phyloP scores from a whole-genome alignment of 2,329 filamentous ascomycete genomes.

The Cercospora canescens region DNA sequence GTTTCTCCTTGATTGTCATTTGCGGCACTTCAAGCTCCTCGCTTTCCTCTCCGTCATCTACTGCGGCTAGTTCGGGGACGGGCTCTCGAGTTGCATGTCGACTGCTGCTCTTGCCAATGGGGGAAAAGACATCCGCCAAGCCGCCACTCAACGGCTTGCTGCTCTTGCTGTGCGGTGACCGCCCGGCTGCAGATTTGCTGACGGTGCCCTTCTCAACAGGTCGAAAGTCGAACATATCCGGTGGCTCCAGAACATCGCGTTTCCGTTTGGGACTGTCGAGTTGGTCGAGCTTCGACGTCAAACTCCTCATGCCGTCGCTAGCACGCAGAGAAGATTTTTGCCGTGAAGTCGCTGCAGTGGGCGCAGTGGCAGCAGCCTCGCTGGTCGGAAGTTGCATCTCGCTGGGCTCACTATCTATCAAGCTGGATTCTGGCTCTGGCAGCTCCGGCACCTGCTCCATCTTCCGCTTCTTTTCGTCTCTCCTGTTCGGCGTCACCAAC shows the following conservation, averaged over 20 bases:
- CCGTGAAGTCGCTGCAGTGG: not conserved
- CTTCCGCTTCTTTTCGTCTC: conserved; percentile 17
- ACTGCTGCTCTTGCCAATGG: conserved; percentile 13
- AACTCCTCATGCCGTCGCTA: conserved; percentile 11
- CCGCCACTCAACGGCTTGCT: not conserved
- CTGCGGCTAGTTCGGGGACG: conserved; percentile 1
- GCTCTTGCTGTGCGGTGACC: not conserved
- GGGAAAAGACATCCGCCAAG: conserved; percentile 2
- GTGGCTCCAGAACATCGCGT: conserved; percentile 35
- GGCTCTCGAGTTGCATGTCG: conserved; percentile 1
- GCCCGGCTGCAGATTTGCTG: not conserved
- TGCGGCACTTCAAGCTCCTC: conserved; percentile 27
- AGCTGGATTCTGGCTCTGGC: conserved; percentile 22
- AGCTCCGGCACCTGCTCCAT: conserved; percentile 29
- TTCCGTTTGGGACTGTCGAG: conserved; percentile 31
- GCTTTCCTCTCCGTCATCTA: conserved; percentile 38
- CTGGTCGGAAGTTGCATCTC: conserved; percentile 24
- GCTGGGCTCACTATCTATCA: conserved; percentile 31
- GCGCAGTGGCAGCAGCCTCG: not conserved
- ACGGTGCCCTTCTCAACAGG: conserved; percentile 16
- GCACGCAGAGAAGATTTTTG: conserved; percentile 1
- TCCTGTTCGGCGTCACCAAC: conserved; percentile 46
- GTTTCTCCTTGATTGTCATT: conserved; percentile 49
- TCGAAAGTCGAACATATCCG: conserved; percentile 38
- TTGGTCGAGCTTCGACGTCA: conserved; percentile 2